Percentiles rank a stretch among this genome's conserved stretches.
These are phyloP conservation scores for Venturia effusa DNA, from an alignment of 2,329 filamentous ascomycete species.

Conservation along the genomic window DNA sequence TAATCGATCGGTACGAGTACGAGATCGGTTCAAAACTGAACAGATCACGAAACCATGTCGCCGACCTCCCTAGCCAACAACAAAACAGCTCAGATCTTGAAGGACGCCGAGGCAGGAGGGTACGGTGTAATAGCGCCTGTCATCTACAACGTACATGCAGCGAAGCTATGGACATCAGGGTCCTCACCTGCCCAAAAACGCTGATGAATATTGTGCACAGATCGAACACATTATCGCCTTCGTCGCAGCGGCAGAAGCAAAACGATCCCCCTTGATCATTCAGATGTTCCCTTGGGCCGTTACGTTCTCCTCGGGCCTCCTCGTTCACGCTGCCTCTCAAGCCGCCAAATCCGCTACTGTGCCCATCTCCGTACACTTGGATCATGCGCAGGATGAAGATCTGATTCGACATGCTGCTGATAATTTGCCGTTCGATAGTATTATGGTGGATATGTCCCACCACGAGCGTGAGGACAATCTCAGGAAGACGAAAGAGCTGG, in stretches of 20 bases:
- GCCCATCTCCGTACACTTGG: constrained; percentile 27
- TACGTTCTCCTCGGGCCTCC: constrained; percentile 41
- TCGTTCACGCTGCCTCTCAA: constrained; percentile 26
- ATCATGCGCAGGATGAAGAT: constrained; percentile 28
- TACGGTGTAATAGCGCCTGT: constrained; percentile 46
- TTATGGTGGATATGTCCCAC: constrained; percentile 70
- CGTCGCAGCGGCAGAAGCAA: constrained; percentile 52
- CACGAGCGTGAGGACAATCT: constrained; percentile 62
- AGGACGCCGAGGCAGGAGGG: constrained; percentile 42
- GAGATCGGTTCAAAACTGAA: not conserved
- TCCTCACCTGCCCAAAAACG: constrained; percentile 34
- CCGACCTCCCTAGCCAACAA: constrained; percentile 14
- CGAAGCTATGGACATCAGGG: not conserved
- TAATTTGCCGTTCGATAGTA: constrained; percentile 50
- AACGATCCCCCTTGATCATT: constrained; percentile 52
- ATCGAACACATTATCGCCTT: constrained; percentile 54
- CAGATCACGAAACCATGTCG: not conserved
- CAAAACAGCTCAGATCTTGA: constrained; percentile 37
- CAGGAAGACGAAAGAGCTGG: constrained; percentile 50
- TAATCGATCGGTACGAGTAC: too few species aligned
- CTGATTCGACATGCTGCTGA: constrained; percentile 21
- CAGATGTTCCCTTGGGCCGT: constrained; percentile 62
- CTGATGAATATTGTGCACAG: constrained; percentile 41
- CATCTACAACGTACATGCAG: constrained; percentile 16
- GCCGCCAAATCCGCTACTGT: constrained; percentile 24